Evolutionary conservation across 176 grass and related monocot genomes (phyloP).

Genomic region (Bonia amplexicaulis): DNA sequence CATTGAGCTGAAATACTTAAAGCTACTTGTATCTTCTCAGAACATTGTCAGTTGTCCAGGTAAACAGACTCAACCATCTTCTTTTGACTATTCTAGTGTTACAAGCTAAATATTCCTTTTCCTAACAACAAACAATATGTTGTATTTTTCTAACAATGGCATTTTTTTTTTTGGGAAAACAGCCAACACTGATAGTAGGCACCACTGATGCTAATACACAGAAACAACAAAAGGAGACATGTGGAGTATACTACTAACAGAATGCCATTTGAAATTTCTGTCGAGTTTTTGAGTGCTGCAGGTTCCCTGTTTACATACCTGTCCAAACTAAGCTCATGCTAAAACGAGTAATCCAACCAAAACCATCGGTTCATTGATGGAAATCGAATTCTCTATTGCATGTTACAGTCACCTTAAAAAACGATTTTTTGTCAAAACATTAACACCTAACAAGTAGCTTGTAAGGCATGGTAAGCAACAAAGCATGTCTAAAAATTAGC

Average conservation of each 20-base stretch:
- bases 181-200: background rate
- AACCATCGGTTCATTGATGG: background rate
- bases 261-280: background rate
- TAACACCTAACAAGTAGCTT: background rate
- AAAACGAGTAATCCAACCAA: background rate
- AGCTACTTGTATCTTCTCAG: background rate
- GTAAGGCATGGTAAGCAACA: constrained; percentile 9
- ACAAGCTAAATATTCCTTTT: background rate
- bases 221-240: background rate
- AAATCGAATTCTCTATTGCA: background rate
- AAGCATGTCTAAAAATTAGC: constrained; percentile 2
- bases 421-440: background rate
- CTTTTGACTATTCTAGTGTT: background rate
- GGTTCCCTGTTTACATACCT: background rate
- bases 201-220: background rate
- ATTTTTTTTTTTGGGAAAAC: background rate
- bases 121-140: background rate
- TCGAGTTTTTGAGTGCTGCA: background rate
- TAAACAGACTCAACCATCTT: constrained; percentile 9
- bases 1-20: constrained; percentile 2
- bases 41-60: background rate
- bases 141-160: background rate
- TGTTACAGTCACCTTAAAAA: background rate
- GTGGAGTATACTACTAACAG: background rate
- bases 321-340: background rate